Conservation (phyloP, 163 green algal genomes). For the Chlamydomonas reinhardtii region DNA sequence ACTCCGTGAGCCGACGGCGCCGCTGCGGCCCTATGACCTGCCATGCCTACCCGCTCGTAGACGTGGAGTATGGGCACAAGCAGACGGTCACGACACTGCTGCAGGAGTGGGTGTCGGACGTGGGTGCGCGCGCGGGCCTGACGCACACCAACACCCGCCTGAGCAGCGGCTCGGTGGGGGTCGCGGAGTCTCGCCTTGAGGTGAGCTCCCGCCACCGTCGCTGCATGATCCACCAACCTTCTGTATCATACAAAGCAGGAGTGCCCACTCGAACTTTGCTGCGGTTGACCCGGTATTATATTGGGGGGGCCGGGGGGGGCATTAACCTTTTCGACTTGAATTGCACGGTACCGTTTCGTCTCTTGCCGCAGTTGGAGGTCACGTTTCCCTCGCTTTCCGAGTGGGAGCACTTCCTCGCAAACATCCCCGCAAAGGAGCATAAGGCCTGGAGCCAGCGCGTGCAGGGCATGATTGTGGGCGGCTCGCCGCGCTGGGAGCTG, state of each 20-base stretch:
- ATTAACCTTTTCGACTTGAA: too few species aligned
- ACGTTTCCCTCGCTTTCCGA: slow-evolving; percentile 74
- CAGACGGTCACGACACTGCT: slow-evolving; percentile 74
- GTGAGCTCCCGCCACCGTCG: slow-evolving; percentile 28
- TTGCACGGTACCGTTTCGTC: too few species aligned
- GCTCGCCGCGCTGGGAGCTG: slow-evolving; percentile 78
- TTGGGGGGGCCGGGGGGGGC: too few species aligned
- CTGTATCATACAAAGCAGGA: too few species aligned
- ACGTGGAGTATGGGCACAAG: slow-evolving; percentile 77
- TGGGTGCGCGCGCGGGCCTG: slow-evolving; percentile 76
- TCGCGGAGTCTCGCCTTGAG: slow-evolving; percentile 82
- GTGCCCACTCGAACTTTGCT: too few species aligned
- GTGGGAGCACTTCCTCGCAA: slow-evolving; percentile 80
- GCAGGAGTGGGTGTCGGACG: slow-evolving; percentile 82
- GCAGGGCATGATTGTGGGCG: slow-evolving; percentile 77
- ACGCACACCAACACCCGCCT: slow-evolving; percentile 70
- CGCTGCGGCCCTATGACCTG: too few species aligned
- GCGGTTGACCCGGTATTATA: neutral
- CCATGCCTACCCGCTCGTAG: neutral
- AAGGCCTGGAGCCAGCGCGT: slow-evolving; percentile 77
- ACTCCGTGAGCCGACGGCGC: neutral
- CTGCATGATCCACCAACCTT: too few species aligned
- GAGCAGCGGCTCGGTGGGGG: slow-evolving; percentile 74
- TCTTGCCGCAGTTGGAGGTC: slow-evolving; percentile 76
- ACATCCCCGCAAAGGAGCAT: slow-evolving; percentile 63